Percentiles rank a stretch among this genome's conserved stretches.
Evolutionary conservation across 2,329 filamentous ascomycete species (phyloP).

Genomic region (Exserohilum turcica): DNA sequence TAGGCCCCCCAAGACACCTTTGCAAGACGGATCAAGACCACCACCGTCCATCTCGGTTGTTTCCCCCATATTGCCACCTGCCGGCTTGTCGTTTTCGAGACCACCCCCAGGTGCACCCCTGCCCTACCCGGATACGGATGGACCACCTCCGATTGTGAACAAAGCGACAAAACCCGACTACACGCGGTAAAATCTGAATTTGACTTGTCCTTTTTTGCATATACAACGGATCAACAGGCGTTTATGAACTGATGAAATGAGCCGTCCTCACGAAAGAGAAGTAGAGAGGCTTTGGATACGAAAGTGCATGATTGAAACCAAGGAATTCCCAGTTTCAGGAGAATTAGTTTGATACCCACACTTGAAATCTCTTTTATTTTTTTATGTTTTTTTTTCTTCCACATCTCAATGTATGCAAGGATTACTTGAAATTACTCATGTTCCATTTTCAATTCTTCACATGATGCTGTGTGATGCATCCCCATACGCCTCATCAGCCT

Average conservation of each 20-base stretch:
- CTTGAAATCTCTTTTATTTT: no score
- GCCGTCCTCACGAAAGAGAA: no score
- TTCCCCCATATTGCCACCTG: conserved; percentile 33
- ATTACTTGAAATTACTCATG: no score
- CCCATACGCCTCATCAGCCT: no score
- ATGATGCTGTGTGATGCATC: no score
- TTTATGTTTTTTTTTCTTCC: no score
- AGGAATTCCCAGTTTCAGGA: not conserved
- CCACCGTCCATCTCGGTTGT: conserved; percentile 23
- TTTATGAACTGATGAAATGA: not conserved
- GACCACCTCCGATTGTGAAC: conserved; percentile 81
- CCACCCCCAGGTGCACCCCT: conserved; percentile 52
- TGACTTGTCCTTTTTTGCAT: conserved; percentile 2
- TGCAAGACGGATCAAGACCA: conserved; percentile 33
- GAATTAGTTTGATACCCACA: conserved; percentile 2
- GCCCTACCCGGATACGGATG: conserved; percentile 82
- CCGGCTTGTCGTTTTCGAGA: conserved; percentile 31
- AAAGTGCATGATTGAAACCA: not conserved
- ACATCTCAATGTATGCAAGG: no score
- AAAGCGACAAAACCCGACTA: conserved; percentile 82
- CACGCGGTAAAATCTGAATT: conserved; percentile 21
- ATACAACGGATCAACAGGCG: not conserved
- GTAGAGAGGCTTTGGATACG: not conserved
- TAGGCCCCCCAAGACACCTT: conserved; percentile 49
- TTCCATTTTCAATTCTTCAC: no score